Base-by-base conservation (phyloP, 176 grass and related monocot species). In the Triticum urartu region DNA sequence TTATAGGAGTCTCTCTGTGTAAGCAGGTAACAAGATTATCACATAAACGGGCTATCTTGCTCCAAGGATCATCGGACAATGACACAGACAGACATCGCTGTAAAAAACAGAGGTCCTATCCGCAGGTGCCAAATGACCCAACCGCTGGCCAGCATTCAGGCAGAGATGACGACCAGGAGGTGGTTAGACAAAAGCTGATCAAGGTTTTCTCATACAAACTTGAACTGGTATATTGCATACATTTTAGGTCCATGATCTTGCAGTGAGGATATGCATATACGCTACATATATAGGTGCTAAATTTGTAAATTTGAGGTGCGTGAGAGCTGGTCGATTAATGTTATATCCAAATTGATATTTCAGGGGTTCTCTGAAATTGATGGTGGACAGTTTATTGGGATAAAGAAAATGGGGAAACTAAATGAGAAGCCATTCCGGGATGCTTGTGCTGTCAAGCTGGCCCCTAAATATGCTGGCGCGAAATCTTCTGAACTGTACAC, bases 11-110 rank as follows among this genome's bases (percentile, higher is more conserved):
- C 11, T 61, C 21, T 20, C 15, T 61, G 4, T 77, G 36, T 62
- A 79, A 84, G 68, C 68, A 89, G 81, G 75, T 84, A 54, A 84
- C 81, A 89, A 65, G 75, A 30, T 84, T 59, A 64, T 39, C 62
- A 59, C 66, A 89, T 50, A 84, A 72, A 47, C 59, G 75, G 64
- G 83, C 50, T 64, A 35, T n/a, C 18, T 13, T 59, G 70, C 50
- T 70, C 6, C 65, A 79, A 52, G 81, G 75, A 79, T 33, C 54
- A 54, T 63, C 14, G n/a, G 75, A 22, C 74, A 63, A 79, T 52
- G 64, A 7, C 62, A 30, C 13, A 79, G 50, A 50, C 11, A 32
- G 5, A 48, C 22, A 72, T 83, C 6, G 40, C 7, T 42, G 7
- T 15, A 74, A 74, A 9, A 74, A 74, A 74, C 71, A 47, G 22